These are phyloP conservation scores for Leccinum rimulosum DNA, from an alignment of 768 basidiomycete species.

Conservation along the genomic window DNA sequence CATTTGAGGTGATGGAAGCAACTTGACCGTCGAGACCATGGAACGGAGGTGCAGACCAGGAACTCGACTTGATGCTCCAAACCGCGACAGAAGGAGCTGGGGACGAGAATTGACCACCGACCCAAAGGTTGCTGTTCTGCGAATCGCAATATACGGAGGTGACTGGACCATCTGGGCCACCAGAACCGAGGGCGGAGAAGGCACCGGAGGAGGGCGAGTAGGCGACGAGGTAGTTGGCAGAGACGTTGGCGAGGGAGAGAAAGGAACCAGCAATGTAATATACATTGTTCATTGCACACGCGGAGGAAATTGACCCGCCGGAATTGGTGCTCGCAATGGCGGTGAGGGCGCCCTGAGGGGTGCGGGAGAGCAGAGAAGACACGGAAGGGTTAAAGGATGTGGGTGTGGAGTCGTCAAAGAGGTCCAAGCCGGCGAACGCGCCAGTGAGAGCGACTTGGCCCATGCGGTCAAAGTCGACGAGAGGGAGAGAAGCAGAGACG, in stretches of 20 bases:
- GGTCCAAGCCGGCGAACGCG: slow-evolving; percentile 81
- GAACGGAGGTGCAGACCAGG: slow-evolving; percentile 82
- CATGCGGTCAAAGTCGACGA: slow-evolving; percentile 78
- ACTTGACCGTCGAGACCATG: slow-evolving; percentile 73
- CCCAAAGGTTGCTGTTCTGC: slow-evolving; percentile 66
- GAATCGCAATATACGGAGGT: slow-evolving; percentile 75
- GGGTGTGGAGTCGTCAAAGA: slow-evolving; percentile 59
- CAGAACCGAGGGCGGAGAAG: slow-evolving; percentile 62
- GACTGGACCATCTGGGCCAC: slow-evolving; percentile 75
- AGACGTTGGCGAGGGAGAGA: slow-evolving; percentile 57
- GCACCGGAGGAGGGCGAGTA: slow-evolving; percentile 58
- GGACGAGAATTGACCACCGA: slow-evolving; percentile 71
- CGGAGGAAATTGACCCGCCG: slow-evolving; percentile 73
- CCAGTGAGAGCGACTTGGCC: slow-evolving; percentile 88
- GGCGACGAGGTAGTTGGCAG: slow-evolving; percentile 71
- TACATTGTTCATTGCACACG: slow-evolving; percentile 65
- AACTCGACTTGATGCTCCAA: slow-evolving; percentile 57
- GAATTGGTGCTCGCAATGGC: slow-evolving; percentile 73
- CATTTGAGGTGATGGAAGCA: slow-evolving; percentile 70
- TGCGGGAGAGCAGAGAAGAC: slow-evolving; percentile 68
- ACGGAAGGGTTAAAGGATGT: slow-evolving; percentile 66
- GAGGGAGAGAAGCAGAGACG: slow-evolving; percentile 44
- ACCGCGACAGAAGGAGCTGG: slow-evolving; percentile 68
- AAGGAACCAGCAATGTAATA: slow-evolving; percentile 88
- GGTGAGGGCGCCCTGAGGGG: slow-evolving; percentile 61